Base-by-base conservation (phyloP, 768 basidiomycete genomes). In the Auricularia sp. region DNA sequence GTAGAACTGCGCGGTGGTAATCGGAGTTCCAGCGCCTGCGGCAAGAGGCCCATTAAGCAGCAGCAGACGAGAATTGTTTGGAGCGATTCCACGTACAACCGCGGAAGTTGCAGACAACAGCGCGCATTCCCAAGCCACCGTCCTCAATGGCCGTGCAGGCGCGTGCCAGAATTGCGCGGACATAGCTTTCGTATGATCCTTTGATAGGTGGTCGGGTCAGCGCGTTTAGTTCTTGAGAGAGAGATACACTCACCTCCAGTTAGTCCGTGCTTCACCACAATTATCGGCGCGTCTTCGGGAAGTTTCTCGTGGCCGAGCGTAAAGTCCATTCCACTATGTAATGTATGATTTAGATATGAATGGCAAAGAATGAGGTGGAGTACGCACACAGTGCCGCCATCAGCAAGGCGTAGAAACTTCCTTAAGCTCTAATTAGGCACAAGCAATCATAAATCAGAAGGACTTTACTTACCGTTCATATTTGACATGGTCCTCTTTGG, bases 111-210 rank as follows among this genome's bases (percentile, higher is more conserved):
- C 95, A 83, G 8, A 98, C 93, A 12, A 90, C 87, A 3, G 84
- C 95, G 64, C 97, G 82, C 74, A 91, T 96, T 16, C 94, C 93
- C 62, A 96, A 77, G 1, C 95, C 96, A n/a, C 91, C 92, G 69
- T 89, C 79, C 51, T 82, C 80, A 6, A 86, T 80, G 34, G 90
- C 81, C 35, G 80, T 79, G 72, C 87, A 87, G 14, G 87, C 88
- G 65, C 84, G 87, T 61, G 83, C 82, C 3, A 98, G 78, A 58
- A 97, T 81, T 35, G 90, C 86, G 67, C 93, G 81, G 54, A 97
- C 90, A 71, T 97, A 98, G 21, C 87, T 80, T 79, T 96, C 96
- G 72, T 96, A 85, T 21, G 91, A 93, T 44, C 91, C 91, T 92
- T 67, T 16, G 60, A 18, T 36, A 42, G 12, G 39, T 33, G 62